Conservation (phyloP, 306 rosid genomes). For the Luffa aegyptiaca region DNA sequence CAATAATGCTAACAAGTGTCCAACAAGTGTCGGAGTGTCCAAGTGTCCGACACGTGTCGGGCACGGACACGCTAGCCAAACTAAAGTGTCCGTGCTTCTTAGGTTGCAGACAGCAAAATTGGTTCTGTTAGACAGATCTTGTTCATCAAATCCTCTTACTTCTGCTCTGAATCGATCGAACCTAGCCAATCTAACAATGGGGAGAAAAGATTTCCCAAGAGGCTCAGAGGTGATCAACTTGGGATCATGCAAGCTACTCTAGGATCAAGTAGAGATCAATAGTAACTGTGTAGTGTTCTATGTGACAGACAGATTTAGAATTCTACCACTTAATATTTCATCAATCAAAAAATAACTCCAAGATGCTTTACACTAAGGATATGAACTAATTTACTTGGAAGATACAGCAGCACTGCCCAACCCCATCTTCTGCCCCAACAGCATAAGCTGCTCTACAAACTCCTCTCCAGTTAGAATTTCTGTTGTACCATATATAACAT, state of each 20-base stretch:
- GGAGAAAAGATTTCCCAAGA: background rate
- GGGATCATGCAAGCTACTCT: background rate
- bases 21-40: no score
- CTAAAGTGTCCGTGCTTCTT: no score
- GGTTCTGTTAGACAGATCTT: background rate
- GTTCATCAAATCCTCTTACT: background rate
- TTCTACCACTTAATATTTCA: background rate
- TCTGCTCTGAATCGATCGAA: background rate
- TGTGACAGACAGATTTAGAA: background rate
- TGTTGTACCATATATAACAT: conserved; percentile 78
- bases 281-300: background rate
- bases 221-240: background rate
- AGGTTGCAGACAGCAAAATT: background rate
- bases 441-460: conserved; percentile 79
- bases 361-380: conserved; percentile 7
- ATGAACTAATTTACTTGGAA: conserved; percentile 37
- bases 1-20: no score
- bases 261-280: background rate
- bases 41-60: no score
- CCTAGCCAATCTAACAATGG: background rate
- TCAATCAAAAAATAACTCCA: background rate
- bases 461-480: conserved; percentile 88
- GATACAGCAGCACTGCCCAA: conserved; percentile 45
- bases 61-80: no score
- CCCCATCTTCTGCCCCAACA: conserved; percentile 92